Percentiles rank a stretch among this genome's conserved stretches.
Evolutionary conservation across 345 rosid species (phyloP).

Genomic region (Erucastrum elatum): DNA sequence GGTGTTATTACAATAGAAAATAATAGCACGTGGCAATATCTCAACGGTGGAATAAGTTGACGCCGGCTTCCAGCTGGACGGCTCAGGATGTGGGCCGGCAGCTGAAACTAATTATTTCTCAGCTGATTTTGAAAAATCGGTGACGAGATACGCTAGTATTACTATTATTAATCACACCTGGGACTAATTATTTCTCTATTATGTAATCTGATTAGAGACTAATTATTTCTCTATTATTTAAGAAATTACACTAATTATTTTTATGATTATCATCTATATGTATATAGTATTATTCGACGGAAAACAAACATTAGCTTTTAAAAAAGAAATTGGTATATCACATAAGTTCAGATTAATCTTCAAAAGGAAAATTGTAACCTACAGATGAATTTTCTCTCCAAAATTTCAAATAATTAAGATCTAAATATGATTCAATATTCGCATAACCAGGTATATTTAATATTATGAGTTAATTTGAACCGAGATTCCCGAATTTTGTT

Average conservation of each 20-base stretch:
- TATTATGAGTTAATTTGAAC: no score
- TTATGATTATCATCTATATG: not conserved
- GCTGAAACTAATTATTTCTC: not conserved
- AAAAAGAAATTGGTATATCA: no score
- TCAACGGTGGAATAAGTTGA: conserved; percentile 12
- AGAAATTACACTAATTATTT: not conserved
- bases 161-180: not conserved
- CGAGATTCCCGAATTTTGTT: no score
- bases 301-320: no score
- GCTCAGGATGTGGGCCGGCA: conserved; percentile 31
- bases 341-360: no score
- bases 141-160: not conserved
- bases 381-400: no score
- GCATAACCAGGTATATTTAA: no score
- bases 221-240: conserved; percentile 1
- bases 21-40: conserved; percentile 5
- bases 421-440: no score
- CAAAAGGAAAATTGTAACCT: no score
- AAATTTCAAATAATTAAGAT: no score
- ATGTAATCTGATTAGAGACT: not conserved
- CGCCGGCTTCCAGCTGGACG: conserved; percentile 35
- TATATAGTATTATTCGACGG: not conserved
- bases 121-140: conserved; percentile 9
- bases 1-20: not conserved
- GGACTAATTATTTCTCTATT: conserved; percentile 2